Evolutionary conservation across 176 grass and related monocot genomes (phyloP).

Genomic region (Phyllostachys edulis): DNA sequence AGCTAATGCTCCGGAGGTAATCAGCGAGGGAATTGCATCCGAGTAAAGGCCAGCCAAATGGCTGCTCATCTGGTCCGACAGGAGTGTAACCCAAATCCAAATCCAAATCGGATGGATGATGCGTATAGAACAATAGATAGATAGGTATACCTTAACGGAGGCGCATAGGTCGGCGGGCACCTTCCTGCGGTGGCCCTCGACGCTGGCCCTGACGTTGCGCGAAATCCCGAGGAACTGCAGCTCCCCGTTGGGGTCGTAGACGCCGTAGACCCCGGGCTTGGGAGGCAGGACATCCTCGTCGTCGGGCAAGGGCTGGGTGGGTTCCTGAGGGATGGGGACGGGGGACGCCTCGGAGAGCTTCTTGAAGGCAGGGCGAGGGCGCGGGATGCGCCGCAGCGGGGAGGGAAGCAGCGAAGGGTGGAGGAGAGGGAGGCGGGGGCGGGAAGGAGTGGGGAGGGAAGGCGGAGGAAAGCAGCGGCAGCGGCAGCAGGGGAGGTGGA

Average conservation of each 20-base stretch:
- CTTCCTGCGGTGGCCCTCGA: slow-evolving; percentile 68
- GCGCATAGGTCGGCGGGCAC: slow-evolving; percentile 63
- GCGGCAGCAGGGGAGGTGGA: background rate
- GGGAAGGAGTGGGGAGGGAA: background rate
- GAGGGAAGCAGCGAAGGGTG: slow-evolving; percentile 11
- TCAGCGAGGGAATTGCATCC: too few species aligned
- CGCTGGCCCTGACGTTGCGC: slow-evolving; percentile 69
- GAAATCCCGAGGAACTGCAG: slow-evolving; percentile 91
- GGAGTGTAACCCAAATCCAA: too few species aligned
- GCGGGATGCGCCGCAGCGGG: background rate
- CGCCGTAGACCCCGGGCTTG: slow-evolving; percentile 63
- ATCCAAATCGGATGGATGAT: background rate
- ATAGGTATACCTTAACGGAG: slow-evolving; percentile 63
- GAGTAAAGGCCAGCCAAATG: too few species aligned
- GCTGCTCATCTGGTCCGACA: too few species aligned
- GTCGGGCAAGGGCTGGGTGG: slow-evolving; percentile 29
- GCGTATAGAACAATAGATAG: too few species aligned
- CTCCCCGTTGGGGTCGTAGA: slow-evolving; percentile 56
- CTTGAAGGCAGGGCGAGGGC: slow-evolving; percentile 18
- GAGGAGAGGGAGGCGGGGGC: background rate
- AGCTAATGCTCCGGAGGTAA: too few species aligned
- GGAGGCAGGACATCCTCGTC: slow-evolving; percentile 35
- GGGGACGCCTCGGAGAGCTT: slow-evolving; percentile 59
- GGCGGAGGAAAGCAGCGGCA: background rate
- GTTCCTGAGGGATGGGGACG: slow-evolving; percentile 43